Evolutionary conservation across 257 asterid genomes (phyloP), one percentile per base, ranked within the genome.

Genomic region (Euphrasia confusa): DNA sequence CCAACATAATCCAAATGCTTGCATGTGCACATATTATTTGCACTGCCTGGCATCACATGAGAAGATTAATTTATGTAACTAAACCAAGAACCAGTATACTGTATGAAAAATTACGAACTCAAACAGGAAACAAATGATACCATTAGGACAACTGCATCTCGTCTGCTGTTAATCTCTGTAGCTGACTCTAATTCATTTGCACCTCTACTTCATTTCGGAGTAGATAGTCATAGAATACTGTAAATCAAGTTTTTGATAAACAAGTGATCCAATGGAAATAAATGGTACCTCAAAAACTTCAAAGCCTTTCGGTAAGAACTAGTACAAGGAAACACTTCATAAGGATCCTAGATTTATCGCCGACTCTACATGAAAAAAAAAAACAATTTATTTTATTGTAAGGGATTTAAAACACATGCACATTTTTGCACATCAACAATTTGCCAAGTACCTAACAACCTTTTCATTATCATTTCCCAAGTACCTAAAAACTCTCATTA

Each of bases 71-170:
- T 37, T 8, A 37, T 12, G 56, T 28, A 35, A 13, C 53, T 68
- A 48, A 26, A 57, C 24, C 66, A 62, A 24, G 39, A 5, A 37
- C 42, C 50, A 45, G 13, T 12, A 45, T 45, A 14, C 12, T 6
- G 26, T 7, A 3, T 32, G 26, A 5, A 35, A 49, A 15, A 33
- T 35, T 48, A 56, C n/a, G 4, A 47, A 56, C 47, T 64, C 65
- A 30, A 30, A 30, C 56, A 39, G 28, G 15, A 49, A 42, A 4
- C 60, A 50, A 50, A 8, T 30, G 13, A 14, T 47, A 59, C 72
- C 53, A 7, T 61, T 47, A 63, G 52, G 42, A 9, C 64, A 61
- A 53, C 44, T 28, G 44, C 62, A 65, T 15, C 54, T 11, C 18
- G 17, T 30, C 14, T 45, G 2, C 5, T 45, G 17, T 13, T 45